These are phyloP conservation scores for Meyerozyma sp. DNA, from an alignment of 1,139 yeast species.

Conservation along the genomic window DNA sequence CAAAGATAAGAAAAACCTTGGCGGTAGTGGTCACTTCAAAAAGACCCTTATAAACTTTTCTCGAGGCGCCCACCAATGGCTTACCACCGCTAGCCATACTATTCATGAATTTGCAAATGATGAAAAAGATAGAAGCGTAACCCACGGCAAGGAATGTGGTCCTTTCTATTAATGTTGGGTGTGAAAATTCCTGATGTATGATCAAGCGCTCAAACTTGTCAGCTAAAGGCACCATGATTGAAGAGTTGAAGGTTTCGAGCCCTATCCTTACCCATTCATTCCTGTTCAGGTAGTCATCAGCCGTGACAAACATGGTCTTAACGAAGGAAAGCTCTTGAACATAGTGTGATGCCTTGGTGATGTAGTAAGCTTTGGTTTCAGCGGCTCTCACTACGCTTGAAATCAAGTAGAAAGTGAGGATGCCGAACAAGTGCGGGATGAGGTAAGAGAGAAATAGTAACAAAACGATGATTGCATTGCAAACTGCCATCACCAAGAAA, in stretches of 20 bases:
- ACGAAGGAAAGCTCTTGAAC: background rate
- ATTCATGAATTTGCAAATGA: slow-evolving; percentile 31
- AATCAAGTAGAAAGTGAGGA: background rate
- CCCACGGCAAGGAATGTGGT: slow-evolving; percentile 28
- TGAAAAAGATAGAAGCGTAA: slow-evolving; percentile 25
- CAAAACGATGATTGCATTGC: slow-evolving; percentile 38
- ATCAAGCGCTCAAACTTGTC: background rate
- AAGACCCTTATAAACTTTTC: slow-evolving; percentile 45
- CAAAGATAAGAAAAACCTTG: slow-evolving; percentile 71
- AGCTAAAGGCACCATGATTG: background rate
- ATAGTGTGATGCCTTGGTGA: background rate
- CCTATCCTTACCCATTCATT: background rate
- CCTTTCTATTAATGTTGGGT: slow-evolving; percentile 30
- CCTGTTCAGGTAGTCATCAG: background rate
- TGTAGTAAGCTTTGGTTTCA: background rate
- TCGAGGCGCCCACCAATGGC: slow-evolving; percentile 45
- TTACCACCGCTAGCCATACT: slow-evolving; percentile 25
- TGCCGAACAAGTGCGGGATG: slow-evolving; percentile 52
- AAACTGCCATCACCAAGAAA: slow-evolving; percentile 26
- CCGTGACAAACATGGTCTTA: background rate
- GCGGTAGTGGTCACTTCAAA: slow-evolving; percentile 53
- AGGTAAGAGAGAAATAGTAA: slow-evolving; percentile 46
- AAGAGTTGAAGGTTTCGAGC: background rate
- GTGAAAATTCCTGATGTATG: slow-evolving; percentile 4
- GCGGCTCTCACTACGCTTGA: background rate